Evolutionary conservation across 345 rosid species (phyloP).

Genomic region (Geranium brycei): DNA sequence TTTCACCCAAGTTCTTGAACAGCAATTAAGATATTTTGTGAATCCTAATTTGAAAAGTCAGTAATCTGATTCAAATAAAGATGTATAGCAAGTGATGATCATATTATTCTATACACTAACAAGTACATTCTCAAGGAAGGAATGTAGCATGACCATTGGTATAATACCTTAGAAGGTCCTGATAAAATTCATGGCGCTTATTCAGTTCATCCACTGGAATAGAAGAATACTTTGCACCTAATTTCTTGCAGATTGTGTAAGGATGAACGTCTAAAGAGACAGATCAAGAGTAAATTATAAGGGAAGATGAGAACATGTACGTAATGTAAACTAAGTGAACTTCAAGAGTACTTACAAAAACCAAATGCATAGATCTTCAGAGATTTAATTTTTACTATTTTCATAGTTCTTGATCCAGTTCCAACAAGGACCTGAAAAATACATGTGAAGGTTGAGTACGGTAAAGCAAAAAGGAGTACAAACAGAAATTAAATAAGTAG

Average conservation of each 20-base stretch:
- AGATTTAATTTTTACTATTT: slow-evolving; percentile 64
- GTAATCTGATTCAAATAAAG: too few relatives aligned
- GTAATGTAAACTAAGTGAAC: slow-evolving; percentile 8
- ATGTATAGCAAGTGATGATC: too few relatives aligned
- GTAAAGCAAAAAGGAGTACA: not conserved
- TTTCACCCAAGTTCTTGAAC: too few relatives aligned
- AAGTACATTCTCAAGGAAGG: not conserved
- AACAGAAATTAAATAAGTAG: too few relatives aligned
- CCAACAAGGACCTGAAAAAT: slow-evolving; percentile 77
- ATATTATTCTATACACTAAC: too few relatives aligned
- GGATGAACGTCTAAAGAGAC: slow-evolving; percentile 57
- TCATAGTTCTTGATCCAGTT: slow-evolving; percentile 84
- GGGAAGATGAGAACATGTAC: not conserved
- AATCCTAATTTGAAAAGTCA: too few relatives aligned
- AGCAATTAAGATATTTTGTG: too few relatives aligned
- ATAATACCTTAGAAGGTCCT: slow-evolving; percentile 80
- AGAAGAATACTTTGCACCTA: slow-evolving; percentile 67
- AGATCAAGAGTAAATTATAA: not conserved
- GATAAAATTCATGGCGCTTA: slow-evolving; percentile 40
- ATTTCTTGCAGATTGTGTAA: slow-evolving; percentile 59
- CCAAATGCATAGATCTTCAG: slow-evolving; percentile 82
- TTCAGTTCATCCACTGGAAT: slow-evolving; percentile 40
- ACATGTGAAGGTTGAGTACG: not conserved
- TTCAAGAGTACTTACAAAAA: slow-evolving; percentile 59
- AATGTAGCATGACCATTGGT: not conserved